Evolutionary conservation across 106 monocot genomes (phyloP).

Genomic region (Apostasia shenzhenica): DNA sequence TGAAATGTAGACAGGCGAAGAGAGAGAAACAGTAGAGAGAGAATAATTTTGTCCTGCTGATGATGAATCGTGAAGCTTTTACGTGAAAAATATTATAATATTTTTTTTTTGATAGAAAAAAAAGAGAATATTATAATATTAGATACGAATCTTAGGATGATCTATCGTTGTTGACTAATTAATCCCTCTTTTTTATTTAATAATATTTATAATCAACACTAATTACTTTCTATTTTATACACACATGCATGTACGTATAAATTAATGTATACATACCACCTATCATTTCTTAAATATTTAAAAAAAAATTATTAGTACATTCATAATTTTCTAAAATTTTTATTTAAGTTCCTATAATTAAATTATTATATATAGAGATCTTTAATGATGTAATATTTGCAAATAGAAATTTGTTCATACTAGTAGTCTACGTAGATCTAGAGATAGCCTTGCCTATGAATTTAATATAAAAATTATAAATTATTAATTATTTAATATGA

Average conservation of each 20-base stretch:
- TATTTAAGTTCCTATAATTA: neutral
- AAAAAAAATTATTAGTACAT: neutral
- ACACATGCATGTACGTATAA: neutral
- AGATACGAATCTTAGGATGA: neutral
- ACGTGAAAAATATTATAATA: neutral
- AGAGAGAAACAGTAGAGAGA: too few relatives aligned
- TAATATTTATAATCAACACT: neutral
- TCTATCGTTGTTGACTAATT: conserved; percentile 3
- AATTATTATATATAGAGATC: neutral
- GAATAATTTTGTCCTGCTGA: too few relatives aligned
- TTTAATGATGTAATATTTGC: too few relatives aligned
- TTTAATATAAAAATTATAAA: too few relatives aligned
- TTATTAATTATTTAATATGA: too few relatives aligned
- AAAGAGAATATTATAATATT: neutral
- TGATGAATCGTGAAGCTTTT: neutral
- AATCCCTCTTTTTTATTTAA: neutral
- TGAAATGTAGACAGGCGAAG: too few relatives aligned
- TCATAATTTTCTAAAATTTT: neutral
- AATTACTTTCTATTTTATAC: neutral
- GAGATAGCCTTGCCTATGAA: too few relatives aligned
- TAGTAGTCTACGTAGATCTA: too few relatives aligned
- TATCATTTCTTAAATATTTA: neutral
- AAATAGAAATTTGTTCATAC: too few relatives aligned
- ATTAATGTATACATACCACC: neutral
- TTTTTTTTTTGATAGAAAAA: too few relatives aligned